Conservation (phyloP, 345 rosid genomes). For the Gossypium stocksii region DNA sequence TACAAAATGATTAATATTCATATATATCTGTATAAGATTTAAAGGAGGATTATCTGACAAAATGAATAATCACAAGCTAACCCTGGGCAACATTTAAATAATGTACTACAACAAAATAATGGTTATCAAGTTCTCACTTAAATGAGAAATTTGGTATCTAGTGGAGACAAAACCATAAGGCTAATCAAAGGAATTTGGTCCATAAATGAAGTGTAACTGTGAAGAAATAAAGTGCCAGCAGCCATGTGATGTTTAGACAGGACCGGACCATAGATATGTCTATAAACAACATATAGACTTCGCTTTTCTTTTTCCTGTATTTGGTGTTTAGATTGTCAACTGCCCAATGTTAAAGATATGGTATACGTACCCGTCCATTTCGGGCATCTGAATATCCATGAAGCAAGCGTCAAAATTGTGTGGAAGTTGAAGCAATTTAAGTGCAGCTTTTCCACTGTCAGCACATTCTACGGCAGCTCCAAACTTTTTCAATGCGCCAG, state of each 20-base stretch:
- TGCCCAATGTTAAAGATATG: not conserved
- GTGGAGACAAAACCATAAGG: no score
- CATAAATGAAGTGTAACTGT: no score
- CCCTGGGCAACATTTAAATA: no score
- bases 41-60: not conserved
- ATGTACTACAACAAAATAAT: no score
- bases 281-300: no score
- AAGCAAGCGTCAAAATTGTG: conserved; percentile 92
- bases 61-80: not conserved
- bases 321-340: not conserved
- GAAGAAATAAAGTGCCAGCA: no score
- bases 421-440: conserved; percentile 67
- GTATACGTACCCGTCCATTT: conserved; percentile 85
- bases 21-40: not conserved
- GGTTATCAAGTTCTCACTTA: no score
- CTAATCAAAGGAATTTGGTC: no score
- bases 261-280: no score
- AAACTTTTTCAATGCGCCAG: conserved; percentile 88
- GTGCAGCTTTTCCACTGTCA: conserved; percentile 78
- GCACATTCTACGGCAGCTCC: conserved; percentile 91
- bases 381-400: conserved; percentile 99
- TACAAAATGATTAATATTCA: not conserved
- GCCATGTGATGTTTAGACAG: no score
- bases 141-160: no score
- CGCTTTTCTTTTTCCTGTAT: not conserved